phyloP scores from a whole-genome alignment of 1,284 basidiomycete species.

The Ustilago cynodontis region DNA sequence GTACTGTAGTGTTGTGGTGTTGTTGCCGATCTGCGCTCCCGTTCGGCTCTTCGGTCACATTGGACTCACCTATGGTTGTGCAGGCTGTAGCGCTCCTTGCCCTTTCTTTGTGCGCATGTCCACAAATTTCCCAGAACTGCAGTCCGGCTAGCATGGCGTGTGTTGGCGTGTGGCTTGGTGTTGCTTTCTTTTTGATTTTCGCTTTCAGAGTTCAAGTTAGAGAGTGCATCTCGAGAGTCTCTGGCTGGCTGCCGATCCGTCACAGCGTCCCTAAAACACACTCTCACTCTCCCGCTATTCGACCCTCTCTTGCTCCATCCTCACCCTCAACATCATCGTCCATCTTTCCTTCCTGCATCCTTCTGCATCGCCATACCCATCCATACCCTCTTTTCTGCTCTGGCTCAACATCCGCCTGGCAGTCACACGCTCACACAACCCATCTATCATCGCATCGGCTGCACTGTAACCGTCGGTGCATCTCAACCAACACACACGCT shows the following conservation, averaged over 20 bases:
- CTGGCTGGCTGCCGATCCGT: background rate
- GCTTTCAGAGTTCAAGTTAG: background rate
- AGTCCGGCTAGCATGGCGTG: background rate
- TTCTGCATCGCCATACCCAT: background rate
- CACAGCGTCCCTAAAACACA: too few species aligned
- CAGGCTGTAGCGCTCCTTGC: too few species aligned
- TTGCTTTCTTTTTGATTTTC: background rate
- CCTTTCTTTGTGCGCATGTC: too few species aligned
- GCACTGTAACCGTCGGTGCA: background rate
- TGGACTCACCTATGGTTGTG: too few species aligned
- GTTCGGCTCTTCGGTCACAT: too few species aligned
- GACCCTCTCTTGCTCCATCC: background rate
- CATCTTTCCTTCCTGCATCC: constrained; percentile 7
- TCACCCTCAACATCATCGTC: constrained; percentile 1
- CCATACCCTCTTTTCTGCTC: background rate
- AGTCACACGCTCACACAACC: background rate
- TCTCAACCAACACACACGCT: constrained; percentile 5
- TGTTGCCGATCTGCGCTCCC: too few species aligned
- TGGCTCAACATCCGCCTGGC: background rate
- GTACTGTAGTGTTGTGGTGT: too few species aligned
- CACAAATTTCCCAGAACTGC: background rate
- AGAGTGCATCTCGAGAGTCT: background rate
- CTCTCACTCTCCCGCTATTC: background rate
- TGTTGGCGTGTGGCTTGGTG: background rate
- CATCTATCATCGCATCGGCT: background rate